Evolutionary conservation across 1,284 basidiomycete species (phyloP).

Genomic region (Mycosarcoma mackinlayi): DNA sequence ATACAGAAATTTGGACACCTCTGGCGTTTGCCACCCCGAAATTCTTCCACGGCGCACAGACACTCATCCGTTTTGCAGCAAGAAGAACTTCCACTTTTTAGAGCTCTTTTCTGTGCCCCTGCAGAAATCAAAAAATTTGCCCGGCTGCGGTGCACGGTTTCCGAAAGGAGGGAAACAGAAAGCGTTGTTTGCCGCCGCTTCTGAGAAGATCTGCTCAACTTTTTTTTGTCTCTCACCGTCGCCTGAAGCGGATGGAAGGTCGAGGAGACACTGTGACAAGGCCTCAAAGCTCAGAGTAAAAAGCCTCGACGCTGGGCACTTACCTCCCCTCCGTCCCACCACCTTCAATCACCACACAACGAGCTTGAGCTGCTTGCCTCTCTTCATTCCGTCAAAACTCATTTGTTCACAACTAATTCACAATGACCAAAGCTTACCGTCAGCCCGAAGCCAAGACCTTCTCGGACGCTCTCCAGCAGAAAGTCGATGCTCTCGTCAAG

Average conservation of each 20-base stretch:
- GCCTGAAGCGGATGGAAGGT: constrained; percentile 9
- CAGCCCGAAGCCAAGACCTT: constrained; percentile 50
- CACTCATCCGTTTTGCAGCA: not conserved
- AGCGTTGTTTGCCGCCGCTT: not conserved
- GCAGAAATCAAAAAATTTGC: constrained; percentile 2
- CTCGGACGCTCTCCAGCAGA: constrained; percentile 42
- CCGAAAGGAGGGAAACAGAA: not conserved
- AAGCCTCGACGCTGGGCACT: too few relatives aligned
- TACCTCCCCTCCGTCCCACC: too few relatives aligned
- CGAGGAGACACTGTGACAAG: too few relatives aligned
- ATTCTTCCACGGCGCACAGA: constrained; percentile 17
- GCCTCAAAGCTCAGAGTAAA: not conserved
- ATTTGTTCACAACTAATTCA: not conserved
- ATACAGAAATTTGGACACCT: too few relatives aligned
- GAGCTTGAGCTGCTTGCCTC: not conserved
- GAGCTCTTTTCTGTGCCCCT: constrained; percentile 12
- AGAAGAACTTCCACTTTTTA: constrained; percentile 37
- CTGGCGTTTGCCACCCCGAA: constrained; percentile 21
- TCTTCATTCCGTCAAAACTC: not conserved
- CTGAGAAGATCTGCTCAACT: not conserved
- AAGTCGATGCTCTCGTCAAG: constrained; percentile 51
- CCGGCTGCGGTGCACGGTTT: not conserved
- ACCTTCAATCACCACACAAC: not conserved
- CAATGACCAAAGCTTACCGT: constrained; percentile 38
- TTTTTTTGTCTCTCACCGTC: not conserved